Percentiles rank a stretch among this genome's conserved stretches.
These are phyloP conservation scores for Solanum sparsipilum DNA, from an alignment of 257 asterid species.

Conservation along the genomic window DNA sequence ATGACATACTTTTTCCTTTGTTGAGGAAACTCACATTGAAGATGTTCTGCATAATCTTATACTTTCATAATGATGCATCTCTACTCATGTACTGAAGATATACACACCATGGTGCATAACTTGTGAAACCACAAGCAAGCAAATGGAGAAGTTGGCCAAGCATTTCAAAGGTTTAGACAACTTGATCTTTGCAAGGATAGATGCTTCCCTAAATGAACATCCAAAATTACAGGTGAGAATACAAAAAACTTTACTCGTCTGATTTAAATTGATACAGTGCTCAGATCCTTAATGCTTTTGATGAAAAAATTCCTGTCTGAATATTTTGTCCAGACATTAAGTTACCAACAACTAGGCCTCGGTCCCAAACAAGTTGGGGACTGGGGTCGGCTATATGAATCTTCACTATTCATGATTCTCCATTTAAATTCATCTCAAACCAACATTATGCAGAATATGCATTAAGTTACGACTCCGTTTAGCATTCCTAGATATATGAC, in stretches of 20 bases:
- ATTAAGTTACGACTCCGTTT: not conserved
- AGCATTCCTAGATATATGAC: not conserved
- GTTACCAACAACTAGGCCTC: not conserved
- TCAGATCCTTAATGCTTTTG: not conserved
- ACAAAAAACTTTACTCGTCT: not conserved
- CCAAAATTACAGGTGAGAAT: slow-evolving; percentile 55
- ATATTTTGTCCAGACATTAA: not conserved
- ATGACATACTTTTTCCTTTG: not conserved
- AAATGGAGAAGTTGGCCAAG: slow-evolving; percentile 87
- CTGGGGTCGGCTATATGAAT: not conserved
- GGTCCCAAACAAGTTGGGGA: not conserved
- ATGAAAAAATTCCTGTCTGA: not conserved
- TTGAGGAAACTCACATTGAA: not conserved
- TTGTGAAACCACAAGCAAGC: slow-evolving; percentile 83
- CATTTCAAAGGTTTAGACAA: slow-evolving; percentile 80
- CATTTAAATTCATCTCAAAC: not conserved
- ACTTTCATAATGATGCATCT: not conserved
- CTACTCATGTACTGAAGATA: slow-evolving; percentile 30
- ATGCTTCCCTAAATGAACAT: slow-evolving; percentile 82
- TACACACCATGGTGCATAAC: slow-evolving; percentile 93
- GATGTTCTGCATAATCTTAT: not conserved
- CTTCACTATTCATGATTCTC: not conserved
- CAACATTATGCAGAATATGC: not conserved
- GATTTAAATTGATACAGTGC: not conserved
- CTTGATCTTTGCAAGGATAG: slow-evolving; percentile 75